Percentiles rank a stretch among this genome's conserved stretches.
Evolutionary conservation across 2,329 filamentous ascomycete genomes (phyloP).

Genomic region (Sporothrix dimorphospora): DNA sequence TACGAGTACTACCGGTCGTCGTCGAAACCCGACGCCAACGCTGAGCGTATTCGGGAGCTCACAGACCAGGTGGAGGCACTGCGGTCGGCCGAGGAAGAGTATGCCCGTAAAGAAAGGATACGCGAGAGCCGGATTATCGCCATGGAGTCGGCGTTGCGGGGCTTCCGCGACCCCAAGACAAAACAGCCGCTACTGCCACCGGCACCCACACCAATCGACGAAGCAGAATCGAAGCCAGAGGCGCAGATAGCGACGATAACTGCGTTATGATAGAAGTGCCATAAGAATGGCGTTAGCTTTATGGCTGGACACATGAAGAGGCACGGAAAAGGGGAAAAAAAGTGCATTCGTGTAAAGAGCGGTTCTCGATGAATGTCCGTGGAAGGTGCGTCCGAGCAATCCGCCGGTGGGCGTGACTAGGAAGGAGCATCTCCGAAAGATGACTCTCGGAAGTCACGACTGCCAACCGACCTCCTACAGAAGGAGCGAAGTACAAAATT

Average conservation of each 20-base stretch:
- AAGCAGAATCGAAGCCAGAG: background rate
- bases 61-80: constrained; percentile 54
- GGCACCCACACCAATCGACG: background rate
- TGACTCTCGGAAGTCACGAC: background rate
- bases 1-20: constrained; percentile 64
- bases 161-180: constrained; percentile 59
- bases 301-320: background rate
- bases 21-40: constrained; percentile 63
- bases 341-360: background rate
- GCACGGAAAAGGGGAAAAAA: background rate
- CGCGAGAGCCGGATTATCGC: constrained; percentile 52
- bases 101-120: constrained; percentile 52
- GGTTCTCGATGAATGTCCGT: background rate
- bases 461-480: background rate
- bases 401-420: background rate
- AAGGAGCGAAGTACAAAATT: background rate
- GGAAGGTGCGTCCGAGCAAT: background rate
- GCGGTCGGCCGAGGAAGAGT: constrained; percentile 53
- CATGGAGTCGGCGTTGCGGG: constrained; percentile 58
- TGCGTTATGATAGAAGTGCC: background rate
- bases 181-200: constrained; percentile 56
- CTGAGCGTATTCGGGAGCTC: constrained; percentile 57
- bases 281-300: background rate
- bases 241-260: constrained; percentile 33
- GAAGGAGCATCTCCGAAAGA: background rate